These are phyloP conservation scores for Paxillus ammoniavirescens DNA, from an alignment of 768 basidiomycete species.

Conservation along the genomic window DNA sequence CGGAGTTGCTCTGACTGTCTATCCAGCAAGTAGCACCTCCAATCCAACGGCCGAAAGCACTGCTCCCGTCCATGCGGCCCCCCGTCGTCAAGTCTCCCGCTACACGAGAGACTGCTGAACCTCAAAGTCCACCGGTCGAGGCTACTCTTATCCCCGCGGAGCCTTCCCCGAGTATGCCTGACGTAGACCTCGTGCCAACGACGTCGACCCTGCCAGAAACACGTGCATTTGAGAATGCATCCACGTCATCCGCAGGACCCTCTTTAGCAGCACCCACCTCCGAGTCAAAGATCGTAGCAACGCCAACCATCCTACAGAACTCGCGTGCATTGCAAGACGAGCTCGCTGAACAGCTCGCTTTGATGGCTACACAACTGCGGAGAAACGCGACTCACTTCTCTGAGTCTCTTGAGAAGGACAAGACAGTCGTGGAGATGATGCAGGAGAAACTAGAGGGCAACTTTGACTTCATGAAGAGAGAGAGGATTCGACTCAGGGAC, in stretches of 20 bases:
- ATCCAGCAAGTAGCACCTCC: constrained; percentile 42
- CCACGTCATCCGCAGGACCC: constrained; percentile 16
- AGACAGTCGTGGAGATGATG: constrained; percentile 62
- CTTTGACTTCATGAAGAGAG: constrained; percentile 63
- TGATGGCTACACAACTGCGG: constrained; percentile 88
- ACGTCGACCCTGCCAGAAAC: constrained; percentile 23
- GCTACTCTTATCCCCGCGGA: constrained; percentile 26
- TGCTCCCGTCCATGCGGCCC: constrained; percentile 55
- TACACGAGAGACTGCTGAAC: not conserved
- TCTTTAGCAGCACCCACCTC: constrained; percentile 33
- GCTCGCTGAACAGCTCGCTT: constrained; percentile 67
- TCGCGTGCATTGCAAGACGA: constrained; percentile 70
- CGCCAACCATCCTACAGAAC: constrained; percentile 47
- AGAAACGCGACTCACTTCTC: constrained; percentile 81
- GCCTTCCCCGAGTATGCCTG: constrained; percentile 8
- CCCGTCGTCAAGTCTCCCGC: constrained; percentile 27
- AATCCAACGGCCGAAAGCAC: constrained; percentile 39
- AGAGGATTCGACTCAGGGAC: constrained; percentile 58
- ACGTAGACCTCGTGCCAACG: constrained; percentile 39
- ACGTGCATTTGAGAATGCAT: not conserved
- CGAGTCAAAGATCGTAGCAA: constrained; percentile 30
- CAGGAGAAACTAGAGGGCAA: constrained; percentile 75
- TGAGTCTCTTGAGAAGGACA: constrained; percentile 69
- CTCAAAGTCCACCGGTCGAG: constrained; percentile 13
- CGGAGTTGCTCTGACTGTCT: not conserved